Conservation (phyloP, 2,329 filamentous ascomycete species). For the Neopestalotiopsis sp. region DNA sequence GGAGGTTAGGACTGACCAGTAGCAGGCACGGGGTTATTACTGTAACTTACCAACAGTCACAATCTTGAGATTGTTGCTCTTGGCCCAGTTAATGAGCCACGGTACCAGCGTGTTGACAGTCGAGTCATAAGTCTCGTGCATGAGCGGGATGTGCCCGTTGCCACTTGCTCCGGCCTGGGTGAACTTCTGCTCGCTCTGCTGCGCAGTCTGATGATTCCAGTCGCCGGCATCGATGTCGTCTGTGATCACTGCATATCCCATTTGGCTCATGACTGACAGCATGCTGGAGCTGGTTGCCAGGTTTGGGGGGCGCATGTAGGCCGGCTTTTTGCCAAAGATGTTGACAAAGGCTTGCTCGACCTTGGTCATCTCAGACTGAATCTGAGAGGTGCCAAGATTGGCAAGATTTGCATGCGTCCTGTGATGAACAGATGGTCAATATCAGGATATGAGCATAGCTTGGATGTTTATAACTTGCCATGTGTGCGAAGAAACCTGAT, state of each 20-base stretch:
- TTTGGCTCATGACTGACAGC: slow-evolving; percentile 43
- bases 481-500: slow-evolving; percentile 59
- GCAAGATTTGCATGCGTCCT: slow-evolving; percentile 54
- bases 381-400: slow-evolving; percentile 41
- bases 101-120: slow-evolving; percentile 54
- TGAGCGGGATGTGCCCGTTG: slow-evolving; percentile 60
- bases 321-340: slow-evolving; percentile 53
- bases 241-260: slow-evolving; percentile 66
- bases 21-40: slow-evolving; percentile 17
- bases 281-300: slow-evolving; percentile 51
- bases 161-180: slow-evolving; percentile 45
- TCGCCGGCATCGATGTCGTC: slow-evolving; percentile 67
- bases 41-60: slow-evolving; percentile 52
- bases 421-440: neutral
- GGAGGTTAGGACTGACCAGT: slow-evolving; percentile 6
- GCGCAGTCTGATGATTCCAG: slow-evolving; percentile 58
- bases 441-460: neutral
- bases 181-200: slow-evolving; percentile 59
- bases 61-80: slow-evolving; percentile 50
- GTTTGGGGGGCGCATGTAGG: slow-evolving; percentile 56
- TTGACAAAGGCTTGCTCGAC: slow-evolving; percentile 56
- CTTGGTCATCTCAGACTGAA: slow-evolving; percentile 53
- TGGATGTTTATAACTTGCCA: slow-evolving; percentile 40
- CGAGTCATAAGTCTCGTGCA: slow-evolving; percentile 58
- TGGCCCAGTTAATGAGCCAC: slow-evolving; percentile 56